Conservation (phyloP, 306 rosid species). For the Acmispon strigosus region DNA sequence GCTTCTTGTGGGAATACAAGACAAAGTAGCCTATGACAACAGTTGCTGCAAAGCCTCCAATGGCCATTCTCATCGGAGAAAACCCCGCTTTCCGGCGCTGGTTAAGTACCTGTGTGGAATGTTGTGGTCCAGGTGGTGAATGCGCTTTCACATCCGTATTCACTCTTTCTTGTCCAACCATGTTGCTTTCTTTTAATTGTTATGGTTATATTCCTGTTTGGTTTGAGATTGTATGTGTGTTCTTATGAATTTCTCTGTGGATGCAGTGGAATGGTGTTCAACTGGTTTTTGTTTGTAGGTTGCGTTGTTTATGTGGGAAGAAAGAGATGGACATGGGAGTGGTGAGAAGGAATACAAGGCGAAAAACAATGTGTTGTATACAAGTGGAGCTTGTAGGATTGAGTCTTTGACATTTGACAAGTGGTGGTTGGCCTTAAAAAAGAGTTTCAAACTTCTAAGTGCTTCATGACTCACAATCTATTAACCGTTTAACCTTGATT, state of each 20-base stretch:
- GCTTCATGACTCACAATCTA: background rate
- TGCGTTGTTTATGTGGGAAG: conserved; percentile 1
- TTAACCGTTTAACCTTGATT: too few relatives aligned
- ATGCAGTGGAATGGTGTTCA: background rate
- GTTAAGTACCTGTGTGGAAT: conserved; percentile 37
- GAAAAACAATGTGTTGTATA: background rate
- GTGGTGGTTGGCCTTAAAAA: background rate
- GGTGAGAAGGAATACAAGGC: conserved; percentile 22
- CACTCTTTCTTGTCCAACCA: conserved; percentile 23
- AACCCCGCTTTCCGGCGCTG: conserved; percentile 30
- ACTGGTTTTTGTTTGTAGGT: background rate
- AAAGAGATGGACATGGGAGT: background rate
- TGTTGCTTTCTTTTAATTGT: background rate
- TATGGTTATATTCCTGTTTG: background rate
- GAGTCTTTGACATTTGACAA: background rate
- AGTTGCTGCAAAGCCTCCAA: conserved; percentile 45
- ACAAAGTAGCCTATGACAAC: conserved; percentile 33
- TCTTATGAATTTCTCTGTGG: background rate
- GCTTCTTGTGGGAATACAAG: conserved; percentile 52
- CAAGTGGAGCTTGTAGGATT: conserved; percentile 11
- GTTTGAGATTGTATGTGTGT: background rate
- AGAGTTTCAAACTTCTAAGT: background rate
- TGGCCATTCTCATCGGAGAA: conserved; percentile 43
- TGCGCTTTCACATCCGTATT: conserved; percentile 29
- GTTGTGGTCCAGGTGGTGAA: background rate